A percentile compares a stretch with the other conserved stretches of the same genome.
Conservation (phyloP, 805 yeast genomes). For the Candida schatavii region DNA sequence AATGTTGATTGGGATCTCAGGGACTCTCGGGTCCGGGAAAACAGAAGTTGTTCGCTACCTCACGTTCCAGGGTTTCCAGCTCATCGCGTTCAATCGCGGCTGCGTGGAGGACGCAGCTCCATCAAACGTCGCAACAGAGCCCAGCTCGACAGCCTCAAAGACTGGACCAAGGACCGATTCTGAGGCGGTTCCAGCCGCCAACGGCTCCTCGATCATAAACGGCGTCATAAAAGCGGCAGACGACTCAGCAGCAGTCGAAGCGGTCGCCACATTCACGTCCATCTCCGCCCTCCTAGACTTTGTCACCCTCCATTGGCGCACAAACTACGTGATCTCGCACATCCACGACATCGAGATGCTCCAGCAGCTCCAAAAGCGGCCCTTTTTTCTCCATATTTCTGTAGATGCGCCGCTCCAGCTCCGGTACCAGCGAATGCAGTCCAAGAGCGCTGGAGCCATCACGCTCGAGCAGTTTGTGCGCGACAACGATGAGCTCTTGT, state of each 20-base stretch:
- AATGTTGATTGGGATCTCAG: slow-evolving; percentile 80
- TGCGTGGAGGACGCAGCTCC: background rate
- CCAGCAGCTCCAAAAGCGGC: slow-evolving; percentile 56
- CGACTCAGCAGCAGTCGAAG: slow-evolving; percentile 7
- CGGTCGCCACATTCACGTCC: slow-evolving; percentile 28
- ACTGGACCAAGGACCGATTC: background rate
- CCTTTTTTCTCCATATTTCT: slow-evolving; percentile 78
- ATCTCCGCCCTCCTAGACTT: slow-evolving; percentile 50
- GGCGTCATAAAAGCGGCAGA: background rate
- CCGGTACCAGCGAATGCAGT: slow-evolving; percentile 38
- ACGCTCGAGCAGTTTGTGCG: slow-evolving; percentile 28
- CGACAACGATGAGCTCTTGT: slow-evolving; percentile 29
- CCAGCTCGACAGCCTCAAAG: background rate
- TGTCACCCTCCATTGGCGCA: slow-evolving; percentile 66
- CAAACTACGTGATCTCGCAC: slow-evolving; percentile 57
- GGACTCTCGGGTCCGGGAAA: slow-evolving; percentile 66
- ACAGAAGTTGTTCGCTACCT: slow-evolving; percentile 60
- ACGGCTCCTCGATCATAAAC: background rate
- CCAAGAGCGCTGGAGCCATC: slow-evolving; percentile 1
- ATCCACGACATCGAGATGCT: slow-evolving; percentile 44
- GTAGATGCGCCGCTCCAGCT: slow-evolving; percentile 67
- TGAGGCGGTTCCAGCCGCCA: background rate
- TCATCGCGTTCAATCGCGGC: slow-evolving; percentile 12
- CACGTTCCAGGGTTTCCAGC: slow-evolving; percentile 49
- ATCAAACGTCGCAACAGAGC: background rate